Evolutionary conservation across 257 asterid species (phyloP), one percentile per base, ranked within the genome.

Genomic region (Nicotiana knightiana): DNA sequence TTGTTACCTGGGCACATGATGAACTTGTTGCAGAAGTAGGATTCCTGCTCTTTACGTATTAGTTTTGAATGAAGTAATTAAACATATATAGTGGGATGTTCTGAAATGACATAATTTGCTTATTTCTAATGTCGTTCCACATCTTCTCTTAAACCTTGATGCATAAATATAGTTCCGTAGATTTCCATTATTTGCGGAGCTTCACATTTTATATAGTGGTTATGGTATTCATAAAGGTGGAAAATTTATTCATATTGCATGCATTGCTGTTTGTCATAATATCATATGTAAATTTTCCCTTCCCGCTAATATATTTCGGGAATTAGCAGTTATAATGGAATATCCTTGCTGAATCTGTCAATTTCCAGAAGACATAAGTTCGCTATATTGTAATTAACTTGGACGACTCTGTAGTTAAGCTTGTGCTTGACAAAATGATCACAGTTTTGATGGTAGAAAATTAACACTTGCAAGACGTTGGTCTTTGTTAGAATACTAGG

Each of bases 1-100:
- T 73, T 73, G 79, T 73, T 48, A 73, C 51, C 63, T 73, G 79
- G 4, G 16, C 43, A 26, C 46, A 75, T 75, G 79, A 26, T 75
- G 39, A 51, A 75, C 63, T 7, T 51, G 24, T 53, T 48, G 62
- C 51, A 26, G 9, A 73, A 73, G 79, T 73, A 48, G 62, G 26
- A 51, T 62, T 48, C 13, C 39, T 48, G 16, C 16, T 75, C 79
- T 75, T 48, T 48, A 37, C 8, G 15, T 73, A 46, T 48, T 75
- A 18, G 33, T 75, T 73, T 73, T 7, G 63, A 75, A 75, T 61
- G 63, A 75, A 75, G 63, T 8, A 2, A 26, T 18, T 46, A 13
- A 15, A 75, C 9, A 48, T 28, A 48, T 75, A 15, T 26, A 58
- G 39, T 75, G 46, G 15, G 63, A 26, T 63, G 53, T 75, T 75